Evolutionary conservation across 1,284 basidiomycete genomes (phyloP).

Genomic region (Cutaneotrichosporon sp.): DNA sequence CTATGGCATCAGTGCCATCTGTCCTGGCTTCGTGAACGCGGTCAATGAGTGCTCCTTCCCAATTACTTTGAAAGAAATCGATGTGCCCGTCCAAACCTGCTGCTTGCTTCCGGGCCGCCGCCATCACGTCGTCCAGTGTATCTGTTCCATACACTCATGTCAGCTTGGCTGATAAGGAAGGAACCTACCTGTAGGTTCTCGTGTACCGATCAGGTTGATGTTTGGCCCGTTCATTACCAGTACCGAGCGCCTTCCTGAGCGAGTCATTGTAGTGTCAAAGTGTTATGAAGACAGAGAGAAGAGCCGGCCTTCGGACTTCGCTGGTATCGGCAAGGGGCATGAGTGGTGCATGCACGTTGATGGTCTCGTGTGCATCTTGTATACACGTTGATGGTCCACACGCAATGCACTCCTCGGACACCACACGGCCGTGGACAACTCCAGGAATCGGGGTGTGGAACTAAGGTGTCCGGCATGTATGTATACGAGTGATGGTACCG

Average conservation of each 20-base stretch:
- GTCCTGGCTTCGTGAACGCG: constrained; percentile 37
- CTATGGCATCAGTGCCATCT: constrained; percentile 33
- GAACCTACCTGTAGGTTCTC: constrained; percentile 27
- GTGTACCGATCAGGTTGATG: constrained; percentile 43
- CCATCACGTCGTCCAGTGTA: constrained; percentile 27
- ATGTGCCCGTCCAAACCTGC: constrained; percentile 15
- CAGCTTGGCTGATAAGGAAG: not conserved
- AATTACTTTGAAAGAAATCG: constrained; percentile 41
- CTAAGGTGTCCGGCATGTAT: too few relatives aligned
- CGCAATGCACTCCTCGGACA: too few relatives aligned
- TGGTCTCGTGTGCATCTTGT: too few relatives aligned
- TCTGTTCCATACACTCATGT: constrained; percentile 38
- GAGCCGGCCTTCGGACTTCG: too few relatives aligned
- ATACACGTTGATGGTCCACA: too few relatives aligned
- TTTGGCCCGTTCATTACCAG: constrained; percentile 42
- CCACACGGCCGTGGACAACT: too few relatives aligned
- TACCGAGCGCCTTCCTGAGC: constrained; percentile 6
- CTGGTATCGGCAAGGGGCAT: too few relatives aligned
- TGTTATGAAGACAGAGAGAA: not conserved
- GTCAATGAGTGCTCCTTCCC: constrained; percentile 44
- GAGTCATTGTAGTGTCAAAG: constrained; percentile 3
- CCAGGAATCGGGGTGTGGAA: too few relatives aligned
- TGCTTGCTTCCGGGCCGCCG: constrained; percentile 13
- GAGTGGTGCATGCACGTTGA: too few relatives aligned
- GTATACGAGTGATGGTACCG: too few relatives aligned